Conservation (phyloP, 148 eudicot species). For the Dianthus caryophyllus region DNA sequence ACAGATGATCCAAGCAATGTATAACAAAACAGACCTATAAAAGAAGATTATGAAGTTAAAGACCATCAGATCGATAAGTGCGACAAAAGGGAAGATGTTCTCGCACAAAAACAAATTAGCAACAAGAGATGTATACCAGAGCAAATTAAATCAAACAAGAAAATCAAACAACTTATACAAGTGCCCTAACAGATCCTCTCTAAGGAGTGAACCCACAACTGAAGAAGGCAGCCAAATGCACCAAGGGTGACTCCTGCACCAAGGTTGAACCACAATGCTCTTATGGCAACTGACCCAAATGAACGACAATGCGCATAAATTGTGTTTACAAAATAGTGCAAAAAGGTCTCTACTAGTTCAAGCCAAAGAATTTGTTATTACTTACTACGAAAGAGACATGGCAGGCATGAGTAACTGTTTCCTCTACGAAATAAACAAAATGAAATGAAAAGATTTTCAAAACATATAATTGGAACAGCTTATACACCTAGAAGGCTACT, state of each 20-base stretch:
- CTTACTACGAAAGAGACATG: neutral
- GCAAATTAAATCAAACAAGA: neutral
- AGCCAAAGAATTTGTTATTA: neutral
- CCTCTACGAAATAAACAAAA: neutral
- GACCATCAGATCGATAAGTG: neutral
- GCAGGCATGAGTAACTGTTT: neutral
- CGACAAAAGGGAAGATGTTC: neutral
- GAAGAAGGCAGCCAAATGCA: neutral
- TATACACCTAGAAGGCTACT: neutral
- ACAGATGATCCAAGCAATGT: neutral
- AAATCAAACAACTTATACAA: neutral
- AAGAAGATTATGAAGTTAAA: neutral
- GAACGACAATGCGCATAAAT: neutral
- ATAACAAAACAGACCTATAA: neutral
- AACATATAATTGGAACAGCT: neutral
- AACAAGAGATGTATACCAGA: neutral
- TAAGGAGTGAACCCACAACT: neutral
- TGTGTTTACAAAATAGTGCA: neutral
- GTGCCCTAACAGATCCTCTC: neutral
- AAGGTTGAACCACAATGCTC: neutral
- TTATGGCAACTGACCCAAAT: neutral
- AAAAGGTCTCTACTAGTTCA: neutral
- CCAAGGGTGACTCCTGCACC: neutral
- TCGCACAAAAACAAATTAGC: neutral
- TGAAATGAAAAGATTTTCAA: neutral